phyloP scores from a whole-genome alignment of 768 basidiomycete genomes.

The Lentinula edodes region DNA sequence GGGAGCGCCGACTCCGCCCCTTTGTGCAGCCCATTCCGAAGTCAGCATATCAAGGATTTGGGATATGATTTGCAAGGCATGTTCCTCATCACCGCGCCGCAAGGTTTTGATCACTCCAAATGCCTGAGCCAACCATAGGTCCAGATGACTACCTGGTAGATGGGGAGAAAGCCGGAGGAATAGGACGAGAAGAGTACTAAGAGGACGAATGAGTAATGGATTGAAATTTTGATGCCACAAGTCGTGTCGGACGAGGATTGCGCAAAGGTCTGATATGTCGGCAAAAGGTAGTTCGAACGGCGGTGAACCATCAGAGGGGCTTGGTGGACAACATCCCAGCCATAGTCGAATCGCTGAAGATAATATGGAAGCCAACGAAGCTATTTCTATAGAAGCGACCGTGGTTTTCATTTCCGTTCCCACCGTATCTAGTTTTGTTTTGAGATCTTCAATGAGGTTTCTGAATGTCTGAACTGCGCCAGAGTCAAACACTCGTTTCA shows the following conservation, averaged over 20 bases:
- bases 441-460: not conserved
- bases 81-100: conserved; percentile 72
- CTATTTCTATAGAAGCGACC: not conserved
- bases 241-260: conserved; percentile 41
- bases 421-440: not conserved
- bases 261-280: conserved; percentile 47
- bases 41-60: conserved; percentile 33
- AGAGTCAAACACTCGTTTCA: not conserved
- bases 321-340: conserved; percentile 52
- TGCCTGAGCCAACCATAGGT: conserved; percentile 65
- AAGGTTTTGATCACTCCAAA: conserved; percentile 49
- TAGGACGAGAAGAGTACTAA: conserved; percentile 45
- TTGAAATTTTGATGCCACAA: conserved; percentile 30
- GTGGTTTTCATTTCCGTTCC: not conserved
- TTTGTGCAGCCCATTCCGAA: conserved; percentile 33
- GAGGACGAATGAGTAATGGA: conserved; percentile 35
- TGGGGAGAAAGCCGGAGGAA: conserved; percentile 57
- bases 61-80: conserved; percentile 37
- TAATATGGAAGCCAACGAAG: not conserved
- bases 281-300: conserved; percentile 61
- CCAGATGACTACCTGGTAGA: conserved; percentile 48
- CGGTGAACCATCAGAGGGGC: conserved; percentile 29
- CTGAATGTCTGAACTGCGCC: not conserved
- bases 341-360: conserved; percentile 48
- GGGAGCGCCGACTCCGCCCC: conserved; percentile 26